Evolutionary conservation across 305 asterid genomes (phyloP).

Genomic region (Andrographis paniculata): DNA sequence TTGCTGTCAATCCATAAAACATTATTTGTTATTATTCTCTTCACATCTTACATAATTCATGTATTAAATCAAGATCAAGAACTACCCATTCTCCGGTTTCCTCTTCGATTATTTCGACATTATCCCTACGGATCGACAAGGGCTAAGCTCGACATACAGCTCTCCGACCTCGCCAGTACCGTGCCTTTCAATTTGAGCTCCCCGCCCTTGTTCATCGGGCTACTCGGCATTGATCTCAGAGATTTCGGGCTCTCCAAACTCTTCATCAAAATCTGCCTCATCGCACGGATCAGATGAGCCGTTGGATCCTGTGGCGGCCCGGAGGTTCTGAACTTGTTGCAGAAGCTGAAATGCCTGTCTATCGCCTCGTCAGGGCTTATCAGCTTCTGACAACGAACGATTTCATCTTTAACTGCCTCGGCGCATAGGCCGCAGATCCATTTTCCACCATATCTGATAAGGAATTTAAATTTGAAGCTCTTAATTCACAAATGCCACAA

Average conservation of each 20-base stretch:
- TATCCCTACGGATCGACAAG: slow-evolving; percentile 29
- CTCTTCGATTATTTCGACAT: not conserved
- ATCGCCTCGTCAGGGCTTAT: slow-evolving; percentile 82
- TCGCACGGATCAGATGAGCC: slow-evolving; percentile 53
- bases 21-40: slow-evolving; percentile 16
- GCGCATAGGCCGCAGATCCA: slow-evolving; percentile 95
- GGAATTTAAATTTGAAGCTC: not conserved
- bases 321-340: slow-evolving; percentile 58
- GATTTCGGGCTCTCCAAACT: slow-evolving; percentile 62
- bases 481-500: not conserved
- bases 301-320: slow-evolving; percentile 66
- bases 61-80: slow-evolving; percentile 9
- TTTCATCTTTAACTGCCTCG: slow-evolving; percentile 85
- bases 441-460: slow-evolving; percentile 60
- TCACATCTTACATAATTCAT: slow-evolving; percentile 7
- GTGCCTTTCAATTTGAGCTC: slow-evolving; percentile 18
- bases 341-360: slow-evolving; percentile 70
- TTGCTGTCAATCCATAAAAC: slow-evolving; percentile 9
- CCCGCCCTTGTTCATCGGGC: slow-evolving; percentile 38
- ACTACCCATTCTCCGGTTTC: slow-evolving; percentile 12
- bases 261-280: slow-evolving; percentile 66
- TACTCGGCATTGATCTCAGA: slow-evolving; percentile 53
- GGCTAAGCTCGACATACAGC: slow-evolving; percentile 58
- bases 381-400: slow-evolving; percentile 55
- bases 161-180: slow-evolving; percentile 49